A percentile compares a stretch with the other conserved stretches of the same genome.
phyloP scores from a whole-genome alignment of 2,329 filamentous ascomycete genomes.

The Cercospora canescens region DNA sequence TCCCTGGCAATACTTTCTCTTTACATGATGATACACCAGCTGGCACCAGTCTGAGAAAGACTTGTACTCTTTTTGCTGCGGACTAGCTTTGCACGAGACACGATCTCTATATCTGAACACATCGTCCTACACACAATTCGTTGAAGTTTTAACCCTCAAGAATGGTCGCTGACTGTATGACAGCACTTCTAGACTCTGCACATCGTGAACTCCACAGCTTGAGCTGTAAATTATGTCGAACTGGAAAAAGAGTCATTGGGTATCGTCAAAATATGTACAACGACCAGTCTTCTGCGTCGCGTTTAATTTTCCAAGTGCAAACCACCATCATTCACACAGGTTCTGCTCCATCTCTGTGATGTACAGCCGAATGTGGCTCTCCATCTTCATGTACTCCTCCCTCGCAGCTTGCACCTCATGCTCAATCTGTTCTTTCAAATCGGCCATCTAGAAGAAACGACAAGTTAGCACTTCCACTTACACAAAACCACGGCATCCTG shows the following conservation, averaged over 20 bases:
- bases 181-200: background rate
- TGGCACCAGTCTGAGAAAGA: constrained; percentile 28
- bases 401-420: constrained; percentile 87
- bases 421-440: constrained; percentile 96
- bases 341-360: constrained; percentile 99
- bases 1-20: background rate
- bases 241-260: constrained; percentile 3
- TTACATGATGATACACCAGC: constrained; percentile 24
- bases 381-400: constrained; percentile 96
- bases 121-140: background rate
- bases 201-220: no score
- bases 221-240: no score
- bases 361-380: constrained; percentile 94
- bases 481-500: no score
- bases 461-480: constrained; percentile 24
- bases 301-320: background rate
- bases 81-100: constrained; percentile 29
- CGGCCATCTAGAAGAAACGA: constrained; percentile 70
- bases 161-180: background rate
- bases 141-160: background rate
- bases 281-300: background rate
- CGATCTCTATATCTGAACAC: constrained; percentile 20
- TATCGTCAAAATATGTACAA: constrained; percentile 13
- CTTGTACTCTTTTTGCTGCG: constrained; percentile 28
- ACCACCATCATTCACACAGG: constrained; percentile 43